A percentile compares a stretch with the other conserved stretches of the same genome.
These are phyloP conservation scores for Oemleria cerasiformis DNA, from an alignment of 306 rosid genomes.

Conservation along the genomic window DNA sequence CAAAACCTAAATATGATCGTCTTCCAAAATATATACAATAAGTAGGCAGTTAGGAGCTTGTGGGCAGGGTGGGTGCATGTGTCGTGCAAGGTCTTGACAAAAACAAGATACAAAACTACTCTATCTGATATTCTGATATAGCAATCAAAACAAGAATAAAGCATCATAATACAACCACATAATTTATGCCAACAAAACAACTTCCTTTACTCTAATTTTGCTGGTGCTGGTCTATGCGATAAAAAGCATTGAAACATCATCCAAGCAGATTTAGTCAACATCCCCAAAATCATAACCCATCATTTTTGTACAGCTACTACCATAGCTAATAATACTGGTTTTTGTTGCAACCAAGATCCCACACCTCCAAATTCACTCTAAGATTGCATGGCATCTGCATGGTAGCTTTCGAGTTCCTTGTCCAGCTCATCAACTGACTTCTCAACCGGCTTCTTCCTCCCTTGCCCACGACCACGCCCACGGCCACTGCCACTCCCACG, in stretches of 20 bases:
- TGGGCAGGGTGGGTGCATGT: too few relatives aligned
- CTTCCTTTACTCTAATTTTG: not conserved
- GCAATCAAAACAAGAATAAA: not conserved
- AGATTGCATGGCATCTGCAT: constrained; percentile 74
- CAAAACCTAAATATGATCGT: too few relatives aligned
- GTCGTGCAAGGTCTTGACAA: not conserved
- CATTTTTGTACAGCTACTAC: constrained; percentile 54
- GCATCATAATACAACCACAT: not conserved
- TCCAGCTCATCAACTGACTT: constrained; percentile 83
- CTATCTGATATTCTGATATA: not conserved
- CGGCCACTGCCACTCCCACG: constrained; percentile 36
- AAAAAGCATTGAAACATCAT: constrained; percentile 10
- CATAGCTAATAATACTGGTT: constrained; percentile 17
- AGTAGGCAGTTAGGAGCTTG: too few relatives aligned
- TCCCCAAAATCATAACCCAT: constrained; percentile 17
- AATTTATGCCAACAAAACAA: not conserved
- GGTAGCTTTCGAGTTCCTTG: constrained; percentile 80
- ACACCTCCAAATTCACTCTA: constrained; percentile 27
- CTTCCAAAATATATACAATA: too few relatives aligned
- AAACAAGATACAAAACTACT: not conserved
- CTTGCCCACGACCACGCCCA: constrained; percentile 34
- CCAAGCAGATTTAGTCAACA: not conserved
- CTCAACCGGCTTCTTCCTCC: constrained; percentile 55
- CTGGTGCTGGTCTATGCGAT: not conserved
- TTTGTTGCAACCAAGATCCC: constrained; percentile 5